Conservation (phyloP, 2,329 filamentous ascomycete species). For the Elsinoe australis region DNA sequence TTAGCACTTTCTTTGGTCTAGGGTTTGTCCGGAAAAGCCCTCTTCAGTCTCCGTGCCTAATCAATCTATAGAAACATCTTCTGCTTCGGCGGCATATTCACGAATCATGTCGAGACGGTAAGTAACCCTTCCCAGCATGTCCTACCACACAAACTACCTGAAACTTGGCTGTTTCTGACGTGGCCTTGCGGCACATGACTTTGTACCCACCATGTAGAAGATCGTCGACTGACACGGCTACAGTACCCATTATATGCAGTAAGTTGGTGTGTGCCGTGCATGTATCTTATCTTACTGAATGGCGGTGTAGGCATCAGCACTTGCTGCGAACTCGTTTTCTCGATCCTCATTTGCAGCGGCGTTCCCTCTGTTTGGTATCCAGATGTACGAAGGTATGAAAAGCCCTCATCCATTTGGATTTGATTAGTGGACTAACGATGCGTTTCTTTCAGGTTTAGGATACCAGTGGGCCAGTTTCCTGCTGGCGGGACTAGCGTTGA, state of each 20-base stretch:
- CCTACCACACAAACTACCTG: slow-evolving; percentile 17
- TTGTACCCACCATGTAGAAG: neutral
- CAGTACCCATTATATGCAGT: slow-evolving; percentile 43
- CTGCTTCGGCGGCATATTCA: slow-evolving; percentile 77
- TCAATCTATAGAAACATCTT: slow-evolving; percentile 34
- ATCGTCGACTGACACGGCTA: slow-evolving; percentile 1
- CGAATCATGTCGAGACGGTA: slow-evolving; percentile 65
- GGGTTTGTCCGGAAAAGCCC: slow-evolving; percentile 29
- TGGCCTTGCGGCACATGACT: slow-evolving; percentile 12
- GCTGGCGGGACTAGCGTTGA: slow-evolving; percentile 42
- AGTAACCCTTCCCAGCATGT: slow-evolving; percentile 24
- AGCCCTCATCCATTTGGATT: neutral
- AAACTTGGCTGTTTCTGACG: neutral
- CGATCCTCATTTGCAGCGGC: slow-evolving; percentile 43
- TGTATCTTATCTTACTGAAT: neutral
- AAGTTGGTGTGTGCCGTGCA: slow-evolving; percentile 4
- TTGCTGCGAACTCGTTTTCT: slow-evolving; percentile 45
- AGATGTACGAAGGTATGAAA: slow-evolving; percentile 45
- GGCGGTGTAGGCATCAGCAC: slow-evolving; percentile 34
- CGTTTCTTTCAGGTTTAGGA: slow-evolving; percentile 34
- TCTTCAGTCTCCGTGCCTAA: neutral
- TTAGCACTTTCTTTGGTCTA: slow-evolving; percentile 40
- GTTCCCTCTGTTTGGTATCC: slow-evolving; percentile 42
- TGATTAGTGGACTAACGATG: slow-evolving; percentile 37
- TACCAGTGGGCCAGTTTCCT: slow-evolving; percentile 45